Conservation (phyloP, 331 rosid genomes). For the Erythrophleum ivorense region DNA sequence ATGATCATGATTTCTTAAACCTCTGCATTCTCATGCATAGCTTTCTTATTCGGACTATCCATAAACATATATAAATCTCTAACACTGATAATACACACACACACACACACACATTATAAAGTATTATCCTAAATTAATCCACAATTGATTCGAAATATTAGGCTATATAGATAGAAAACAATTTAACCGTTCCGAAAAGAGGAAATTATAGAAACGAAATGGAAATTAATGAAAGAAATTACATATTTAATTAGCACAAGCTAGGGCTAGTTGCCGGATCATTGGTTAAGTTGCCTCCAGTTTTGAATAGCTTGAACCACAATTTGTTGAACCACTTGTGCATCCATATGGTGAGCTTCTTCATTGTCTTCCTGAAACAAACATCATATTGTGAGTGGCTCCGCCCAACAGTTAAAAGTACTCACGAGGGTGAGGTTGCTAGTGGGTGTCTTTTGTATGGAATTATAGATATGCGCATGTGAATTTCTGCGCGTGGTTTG, state of each 20-base stretch:
- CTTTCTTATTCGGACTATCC: too few species aligned
- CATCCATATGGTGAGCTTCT: constrained; percentile 35
- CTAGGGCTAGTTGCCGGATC: background rate
- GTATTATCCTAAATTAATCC: background rate
- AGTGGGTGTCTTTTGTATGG: background rate
- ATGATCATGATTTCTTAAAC: too few species aligned
- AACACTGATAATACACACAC: too few species aligned
- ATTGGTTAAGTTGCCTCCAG: constrained; percentile 46
- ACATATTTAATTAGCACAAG: background rate
- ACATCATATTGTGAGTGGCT: constrained; percentile 9
- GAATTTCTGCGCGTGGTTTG: background rate
- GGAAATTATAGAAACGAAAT: background rate
- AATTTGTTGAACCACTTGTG: constrained; percentile 41
- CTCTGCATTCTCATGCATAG: too few species aligned
- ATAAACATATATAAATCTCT: too few species aligned
- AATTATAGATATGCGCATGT: background rate
- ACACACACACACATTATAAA: too few species aligned
- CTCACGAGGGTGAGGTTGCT: background rate
- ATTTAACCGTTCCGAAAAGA: background rate
- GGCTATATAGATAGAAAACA: background rate
- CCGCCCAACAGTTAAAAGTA: background rate
- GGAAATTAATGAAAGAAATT: background rate
- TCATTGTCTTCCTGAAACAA: constrained; percentile 43
- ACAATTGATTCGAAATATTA: too few species aligned
- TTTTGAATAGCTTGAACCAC: constrained; percentile 52